Percentiles rank a stretch among this genome's conserved stretches.
Conservation (phyloP, 805 yeast species). For the Candida dendrica region DNA sequence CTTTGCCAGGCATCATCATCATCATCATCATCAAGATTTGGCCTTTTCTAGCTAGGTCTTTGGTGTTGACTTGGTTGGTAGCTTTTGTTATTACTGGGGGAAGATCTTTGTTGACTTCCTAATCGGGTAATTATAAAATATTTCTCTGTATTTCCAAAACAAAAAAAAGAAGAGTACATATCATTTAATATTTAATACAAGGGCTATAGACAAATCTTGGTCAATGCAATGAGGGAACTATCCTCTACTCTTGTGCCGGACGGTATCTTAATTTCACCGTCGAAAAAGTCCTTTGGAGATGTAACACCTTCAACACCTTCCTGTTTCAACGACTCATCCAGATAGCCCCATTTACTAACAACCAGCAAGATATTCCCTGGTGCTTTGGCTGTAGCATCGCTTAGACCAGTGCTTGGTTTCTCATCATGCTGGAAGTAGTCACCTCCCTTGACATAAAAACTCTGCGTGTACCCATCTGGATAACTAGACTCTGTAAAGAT, state of each 20-base stretch:
- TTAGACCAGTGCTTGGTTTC: slow-evolving; percentile 3
- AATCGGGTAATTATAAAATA: background rate
- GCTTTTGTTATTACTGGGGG: background rate
- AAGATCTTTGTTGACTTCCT: background rate
- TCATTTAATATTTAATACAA: too few relatives aligned
- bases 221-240: slow-evolving; percentile 51
- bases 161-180: too few relatives aligned
- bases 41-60: background rate
- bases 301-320: slow-evolving; percentile 51
- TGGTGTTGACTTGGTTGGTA: background rate
- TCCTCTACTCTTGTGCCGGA: slow-evolving; percentile 62
- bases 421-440: slow-evolving; percentile 42
- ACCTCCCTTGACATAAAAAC: slow-evolving; percentile 61
- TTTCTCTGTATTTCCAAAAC: background rate
- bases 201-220: slow-evolving; percentile 21
- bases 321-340: slow-evolving; percentile 42
- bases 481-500: slow-evolving; percentile 65
- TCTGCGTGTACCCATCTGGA: slow-evolving; percentile 62
- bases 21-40: too few relatives aligned
- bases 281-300: slow-evolving; percentile 59
- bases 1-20: too few relatives aligned
- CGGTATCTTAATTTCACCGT: slow-evolving; percentile 49
- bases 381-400: slow-evolving; percentile 14
- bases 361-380: slow-evolving; percentile 39
- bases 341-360: slow-evolving; percentile 56